These are phyloP conservation scores for Calonectria hawksworthii DNA, from an alignment of 2,329 filamentous ascomycete genomes.

Conservation along the genomic window DNA sequence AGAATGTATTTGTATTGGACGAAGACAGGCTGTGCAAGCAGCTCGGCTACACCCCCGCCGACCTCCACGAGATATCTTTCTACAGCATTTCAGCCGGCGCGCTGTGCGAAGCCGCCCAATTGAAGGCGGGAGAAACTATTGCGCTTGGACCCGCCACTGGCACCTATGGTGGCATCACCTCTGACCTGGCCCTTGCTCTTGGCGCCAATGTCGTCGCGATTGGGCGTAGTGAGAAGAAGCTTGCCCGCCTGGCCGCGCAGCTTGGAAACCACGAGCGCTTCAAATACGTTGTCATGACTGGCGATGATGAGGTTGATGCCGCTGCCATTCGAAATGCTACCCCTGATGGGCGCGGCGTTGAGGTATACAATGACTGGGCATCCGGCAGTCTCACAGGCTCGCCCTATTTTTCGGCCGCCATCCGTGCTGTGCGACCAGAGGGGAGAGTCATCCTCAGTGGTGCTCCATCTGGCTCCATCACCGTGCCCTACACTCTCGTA, in stretches of 20 bases:
- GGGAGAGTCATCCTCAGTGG: not conserved
- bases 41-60: not conserved
- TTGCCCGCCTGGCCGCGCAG: not conserved
- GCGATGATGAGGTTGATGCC: not conserved
- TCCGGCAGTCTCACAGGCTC: not conserved
- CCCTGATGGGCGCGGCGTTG: not conserved
- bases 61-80: not conserved
- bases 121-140: not conserved
- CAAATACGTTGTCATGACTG: not conserved
- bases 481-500: not conserved
- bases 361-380: not conserved
- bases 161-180: not conserved
- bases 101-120: not conserved
- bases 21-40: not conserved
- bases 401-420: not conserved
- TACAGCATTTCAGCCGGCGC: not conserved
- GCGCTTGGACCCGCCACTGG: not conserved
- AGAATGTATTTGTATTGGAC: slow-evolving; percentile 2
- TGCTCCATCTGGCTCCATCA: not conserved
- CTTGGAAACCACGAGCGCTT: not conserved
- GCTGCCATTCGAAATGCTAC: not conserved
- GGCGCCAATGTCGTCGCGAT: not conserved
- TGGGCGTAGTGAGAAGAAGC: not conserved
- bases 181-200: not conserved
- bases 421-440: not conserved